phyloP scores from a whole-genome alignment of 2,329 filamentous ascomycete species.

The Blumeria hordei region DNA sequence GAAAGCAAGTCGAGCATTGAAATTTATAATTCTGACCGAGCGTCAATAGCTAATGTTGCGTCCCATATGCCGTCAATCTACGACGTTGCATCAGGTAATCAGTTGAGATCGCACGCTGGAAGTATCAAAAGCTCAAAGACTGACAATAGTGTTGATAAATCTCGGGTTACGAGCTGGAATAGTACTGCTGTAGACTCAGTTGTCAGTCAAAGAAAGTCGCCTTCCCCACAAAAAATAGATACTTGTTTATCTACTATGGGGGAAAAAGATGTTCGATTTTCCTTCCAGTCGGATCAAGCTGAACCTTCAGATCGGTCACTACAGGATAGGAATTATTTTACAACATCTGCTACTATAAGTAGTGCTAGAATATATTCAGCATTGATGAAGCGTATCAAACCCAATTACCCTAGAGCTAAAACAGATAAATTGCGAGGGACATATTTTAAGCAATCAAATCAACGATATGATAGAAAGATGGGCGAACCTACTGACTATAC shows the following conservation, averaged over 20 bases:
- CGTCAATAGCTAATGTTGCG: slow-evolving; percentile 23
- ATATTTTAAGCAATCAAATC: no score
- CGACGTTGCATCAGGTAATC: slow-evolving; percentile 21
- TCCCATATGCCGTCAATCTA: slow-evolving; percentile 27
- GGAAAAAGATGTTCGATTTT: slow-evolving; percentile 25
- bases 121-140: slow-evolving; percentile 26
- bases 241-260: slow-evolving; percentile 37
- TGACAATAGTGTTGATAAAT: slow-evolving; percentile 24
- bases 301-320: slow-evolving; percentile 8
- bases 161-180: slow-evolving; percentile 50
- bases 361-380: slow-evolving; percentile 38
- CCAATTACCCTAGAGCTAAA: slow-evolving; percentile 16
- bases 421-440: no score
- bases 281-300: slow-evolving; percentile 16
- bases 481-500: no score
- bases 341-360: slow-evolving; percentile 17
- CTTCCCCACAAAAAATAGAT: slow-evolving; percentile 19
- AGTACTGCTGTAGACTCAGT: slow-evolving; percentile 33
- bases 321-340: slow-evolving; percentile 3
- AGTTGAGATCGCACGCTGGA: slow-evolving; percentile 26
- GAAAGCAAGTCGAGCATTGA: slow-evolving; percentile 4
- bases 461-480: no score
- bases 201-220: slow-evolving; percentile 16
- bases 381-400: slow-evolving; percentile 30
- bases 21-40: slow-evolving; percentile 18